Conservation (phyloP, 352 stramenopile species). For the Phytopythium chamaehyphon region DNA sequence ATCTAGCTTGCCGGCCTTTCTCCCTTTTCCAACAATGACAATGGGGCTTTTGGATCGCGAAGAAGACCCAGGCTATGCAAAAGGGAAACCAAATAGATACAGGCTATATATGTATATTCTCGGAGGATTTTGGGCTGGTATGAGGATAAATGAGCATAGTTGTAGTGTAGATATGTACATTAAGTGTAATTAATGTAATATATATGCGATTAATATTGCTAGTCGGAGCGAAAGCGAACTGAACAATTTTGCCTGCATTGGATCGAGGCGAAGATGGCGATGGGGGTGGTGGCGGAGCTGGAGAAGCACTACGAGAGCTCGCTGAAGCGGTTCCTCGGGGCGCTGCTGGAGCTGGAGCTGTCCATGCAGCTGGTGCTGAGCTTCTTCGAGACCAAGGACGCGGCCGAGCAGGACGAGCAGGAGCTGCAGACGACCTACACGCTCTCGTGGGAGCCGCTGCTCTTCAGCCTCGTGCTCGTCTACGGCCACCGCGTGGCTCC, state of each 20-base stretch:
- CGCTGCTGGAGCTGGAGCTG: conserved; percentile 64
- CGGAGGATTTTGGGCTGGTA: too few species aligned
- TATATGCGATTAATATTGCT: too few species aligned
- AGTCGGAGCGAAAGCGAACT: too few species aligned
- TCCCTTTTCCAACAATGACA: too few species aligned
- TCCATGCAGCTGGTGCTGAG: conserved; percentile 62
- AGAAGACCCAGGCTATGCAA: neutral
- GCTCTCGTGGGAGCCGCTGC: conserved; percentile 52
- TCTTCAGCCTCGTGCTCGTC: conserved; percentile 37
- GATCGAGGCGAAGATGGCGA: neutral
- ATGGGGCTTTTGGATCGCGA: neutral
- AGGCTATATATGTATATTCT: too few species aligned
- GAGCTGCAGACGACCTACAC: conserved; percentile 70
- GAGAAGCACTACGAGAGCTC: conserved; percentile 44
- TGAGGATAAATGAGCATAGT: too few species aligned
- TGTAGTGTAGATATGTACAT: too few species aligned
- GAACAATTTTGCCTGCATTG: too few species aligned
- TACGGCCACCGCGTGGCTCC: conserved; percentile 47
- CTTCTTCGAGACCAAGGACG: conserved; percentile 66
- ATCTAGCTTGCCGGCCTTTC: neutral
- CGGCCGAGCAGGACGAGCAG: conserved; percentile 43
- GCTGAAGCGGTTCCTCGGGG: conserved; percentile 57
- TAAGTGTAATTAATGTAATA: too few species aligned
- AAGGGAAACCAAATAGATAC: neutral
- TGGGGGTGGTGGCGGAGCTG: conserved; percentile 13